phyloP scores from a whole-genome alignment of 2,329 filamentous ascomycete species.

The Elsinoe australis region DNA sequence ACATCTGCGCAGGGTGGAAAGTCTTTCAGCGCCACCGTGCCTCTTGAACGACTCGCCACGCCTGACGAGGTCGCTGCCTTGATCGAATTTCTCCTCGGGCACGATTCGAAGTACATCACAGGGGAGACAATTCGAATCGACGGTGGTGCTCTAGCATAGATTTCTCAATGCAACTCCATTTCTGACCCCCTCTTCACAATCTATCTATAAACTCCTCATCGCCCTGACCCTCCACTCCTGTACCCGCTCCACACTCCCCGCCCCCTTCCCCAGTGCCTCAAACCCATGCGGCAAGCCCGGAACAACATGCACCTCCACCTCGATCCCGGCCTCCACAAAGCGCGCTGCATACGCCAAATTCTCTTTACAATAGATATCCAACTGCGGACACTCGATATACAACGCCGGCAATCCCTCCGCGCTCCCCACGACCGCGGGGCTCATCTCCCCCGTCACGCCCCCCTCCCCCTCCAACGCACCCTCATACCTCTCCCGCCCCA shows the following conservation, averaged over 20 bases:
- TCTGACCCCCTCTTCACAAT: too few species aligned
- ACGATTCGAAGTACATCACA: neutral
- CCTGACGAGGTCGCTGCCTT: neutral
- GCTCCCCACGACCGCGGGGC: constrained; percentile 22
- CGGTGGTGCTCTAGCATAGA: neutral
- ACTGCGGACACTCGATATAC: constrained; percentile 39
- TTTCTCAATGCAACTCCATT: neutral
- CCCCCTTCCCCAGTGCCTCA: constrained; percentile 26
- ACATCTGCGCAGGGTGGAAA: neutral
- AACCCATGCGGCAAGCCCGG: constrained; percentile 38
- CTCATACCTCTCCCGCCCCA: constrained; percentile 21
- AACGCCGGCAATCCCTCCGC: constrained; percentile 36
- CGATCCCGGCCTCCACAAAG: constrained; percentile 37
- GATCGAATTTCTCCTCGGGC: neutral
- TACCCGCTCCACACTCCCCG: constrained; percentile 15
- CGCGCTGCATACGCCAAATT: constrained; percentile 35
- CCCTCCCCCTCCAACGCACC: constrained; percentile 23
- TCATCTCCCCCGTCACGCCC: constrained; percentile 22
- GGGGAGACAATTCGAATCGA: neutral
- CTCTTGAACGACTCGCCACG: neutral
- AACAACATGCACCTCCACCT: constrained; percentile 40
- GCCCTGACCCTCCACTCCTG: constrained; percentile 10
- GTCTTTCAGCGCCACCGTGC: neutral
- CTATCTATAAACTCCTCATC: constrained; percentile 13
- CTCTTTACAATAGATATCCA: constrained; percentile 41